Evolutionary conservation across 2,329 filamentous ascomycete species (phyloP), one percentile per base, ranked within the genome.

Genomic region (Acrodontium crateriforme): DNA sequence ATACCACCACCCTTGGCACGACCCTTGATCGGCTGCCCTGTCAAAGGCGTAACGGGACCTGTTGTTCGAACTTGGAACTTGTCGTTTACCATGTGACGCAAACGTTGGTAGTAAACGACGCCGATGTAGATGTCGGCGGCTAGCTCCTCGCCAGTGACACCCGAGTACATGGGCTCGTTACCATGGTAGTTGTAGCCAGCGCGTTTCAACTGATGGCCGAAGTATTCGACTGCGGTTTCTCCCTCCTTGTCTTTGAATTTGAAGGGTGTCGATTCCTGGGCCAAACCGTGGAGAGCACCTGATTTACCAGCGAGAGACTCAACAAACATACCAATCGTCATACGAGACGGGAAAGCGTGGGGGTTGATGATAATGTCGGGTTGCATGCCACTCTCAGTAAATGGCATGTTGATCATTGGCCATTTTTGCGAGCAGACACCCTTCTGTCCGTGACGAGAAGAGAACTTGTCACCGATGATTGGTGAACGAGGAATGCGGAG

Each of bases 281-380:
- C 81, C n/a, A 94, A 67, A 25, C 89, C 89, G 53, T 98, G 89
- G 18, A 98, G 69, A 9, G 87, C 81, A 25, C 89, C 89, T 7
- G 87, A 74, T 62, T 98, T 98, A 36, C 89, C 89, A 7, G 89
- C 89, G 28, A 98, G 69, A 4, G 85, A 94, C 62, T 98, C 89
- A 50, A 98, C 74, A 57, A 98, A 95, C 82, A 95, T 95, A 50
- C 89, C 89, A 51, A 98, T 98, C 12, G 89, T 98, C 89, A 98
- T 98, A 58, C 89, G 85, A 24, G 87, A 95, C 6, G 89, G 89
- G 69, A 98, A 98, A 50, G 89, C 89, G 67, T 98, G 89, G 21
- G 89, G 89, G 61, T 98, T 98, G 66, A 98, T 98, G 58, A 98
- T 98, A 46, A 93, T 69, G 56, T 98, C 89, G 7, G 89, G 89